A percentile compares a stretch with the other conserved stretches of the same genome.
Evolutionary conservation across 2,329 filamentous ascomycete species (phyloP).

Genomic region (Eurotiales sp.): DNA sequence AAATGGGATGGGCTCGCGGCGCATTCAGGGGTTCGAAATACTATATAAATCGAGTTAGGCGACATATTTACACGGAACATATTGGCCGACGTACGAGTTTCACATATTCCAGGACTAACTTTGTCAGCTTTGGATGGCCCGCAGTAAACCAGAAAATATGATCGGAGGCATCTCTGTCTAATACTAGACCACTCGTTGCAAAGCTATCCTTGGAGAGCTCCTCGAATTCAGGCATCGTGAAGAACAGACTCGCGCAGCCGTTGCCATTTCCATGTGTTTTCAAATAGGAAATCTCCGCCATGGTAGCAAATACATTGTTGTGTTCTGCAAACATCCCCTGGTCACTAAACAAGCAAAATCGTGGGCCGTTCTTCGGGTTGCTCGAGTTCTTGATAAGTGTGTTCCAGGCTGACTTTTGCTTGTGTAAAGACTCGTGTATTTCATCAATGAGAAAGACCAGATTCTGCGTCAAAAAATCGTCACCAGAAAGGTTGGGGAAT

Average conservation of each 20-base stretch:
- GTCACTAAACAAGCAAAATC: conserved; percentile 2
- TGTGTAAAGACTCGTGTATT: conserved; percentile 2
- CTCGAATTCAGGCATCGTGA: not conserved
- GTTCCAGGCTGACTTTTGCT: not conserved
- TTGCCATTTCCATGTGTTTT: not conserved
- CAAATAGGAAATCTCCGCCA: conserved; percentile 10
- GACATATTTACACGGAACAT: no score
- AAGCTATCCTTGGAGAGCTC: not conserved
- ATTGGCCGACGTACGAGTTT: not conserved
- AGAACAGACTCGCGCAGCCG: not conserved
- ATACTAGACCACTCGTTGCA: not conserved
- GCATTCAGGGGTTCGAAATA: no score
- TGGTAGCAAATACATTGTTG: not conserved
- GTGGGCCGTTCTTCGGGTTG: not conserved
- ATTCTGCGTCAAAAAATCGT: not conserved
- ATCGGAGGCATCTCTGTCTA: not conserved
- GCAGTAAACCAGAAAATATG: conserved; percentile 7
- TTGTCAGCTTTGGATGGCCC: not conserved
- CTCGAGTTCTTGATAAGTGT: not conserved
- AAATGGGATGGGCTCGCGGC: not conserved
- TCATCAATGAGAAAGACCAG: conserved; percentile 7
- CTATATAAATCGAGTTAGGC: no score
- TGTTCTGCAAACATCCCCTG: not conserved
- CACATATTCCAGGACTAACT: not conserved
- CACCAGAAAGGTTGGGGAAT: not conserved